Evolutionary conservation across 73 alveolate genomes (phyloP).

Genomic region (Paramecium sonneborni): DNA sequence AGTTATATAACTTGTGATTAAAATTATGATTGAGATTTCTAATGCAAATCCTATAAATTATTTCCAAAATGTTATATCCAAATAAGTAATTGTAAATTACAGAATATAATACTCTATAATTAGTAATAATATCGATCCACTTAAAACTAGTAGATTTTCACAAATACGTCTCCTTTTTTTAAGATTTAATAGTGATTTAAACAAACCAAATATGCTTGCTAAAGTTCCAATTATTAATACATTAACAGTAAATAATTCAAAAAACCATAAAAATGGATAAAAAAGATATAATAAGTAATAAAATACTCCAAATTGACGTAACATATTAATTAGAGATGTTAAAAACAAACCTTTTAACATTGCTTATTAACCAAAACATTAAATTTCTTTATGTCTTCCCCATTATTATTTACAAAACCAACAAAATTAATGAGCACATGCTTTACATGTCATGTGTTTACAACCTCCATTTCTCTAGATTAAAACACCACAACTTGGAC

Average conservation of each 20-base stretch:
- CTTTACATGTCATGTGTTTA: constrained; percentile 42
- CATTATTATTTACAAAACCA: constrained; percentile 47
- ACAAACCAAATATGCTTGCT: neutral
- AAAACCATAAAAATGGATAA: neutral
- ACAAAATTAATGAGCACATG: neutral
- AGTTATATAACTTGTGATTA: neutral
- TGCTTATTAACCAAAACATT: neutral
- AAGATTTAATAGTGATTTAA: neutral
- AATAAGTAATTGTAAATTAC: neutral
- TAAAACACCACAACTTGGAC: neutral
- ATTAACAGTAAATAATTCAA: neutral
- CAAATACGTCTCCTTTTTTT: neutral
- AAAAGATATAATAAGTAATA: neutral
- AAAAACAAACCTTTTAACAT: neutral
- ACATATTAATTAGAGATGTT: neutral
- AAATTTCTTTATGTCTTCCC: neutral
- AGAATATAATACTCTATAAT: neutral
- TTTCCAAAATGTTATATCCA: neutral
- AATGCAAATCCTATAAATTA: neutral
- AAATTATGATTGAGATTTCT: neutral
- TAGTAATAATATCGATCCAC: neutral
- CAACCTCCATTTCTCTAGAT: constrained; percentile 39
- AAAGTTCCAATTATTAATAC: neutral
- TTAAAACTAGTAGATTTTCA: neutral
- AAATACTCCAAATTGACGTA: neutral